Evolutionary conservation across 2,329 filamentous ascomycete genomes (phyloP), one percentile per base, ranked within the genome.

Genomic region (Apiospora pterosperma): DNA sequence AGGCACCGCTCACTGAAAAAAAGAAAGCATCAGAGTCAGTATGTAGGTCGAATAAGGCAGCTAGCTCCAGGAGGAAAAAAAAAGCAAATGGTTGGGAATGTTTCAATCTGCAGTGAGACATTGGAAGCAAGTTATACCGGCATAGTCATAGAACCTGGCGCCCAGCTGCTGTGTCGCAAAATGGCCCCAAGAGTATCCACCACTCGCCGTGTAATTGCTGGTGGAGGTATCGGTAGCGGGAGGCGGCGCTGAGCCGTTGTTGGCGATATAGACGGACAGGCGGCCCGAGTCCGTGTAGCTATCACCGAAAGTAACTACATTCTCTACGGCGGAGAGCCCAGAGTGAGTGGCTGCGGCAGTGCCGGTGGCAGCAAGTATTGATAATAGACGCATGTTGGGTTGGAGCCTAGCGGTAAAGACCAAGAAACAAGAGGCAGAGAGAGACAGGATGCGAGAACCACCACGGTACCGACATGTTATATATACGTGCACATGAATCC

Each of bases 241-340:
- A 0, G 91, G 90, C 1, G 91, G 91, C 0, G 86, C 80, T 6
- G 79, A 77, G 48, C 86, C 87, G 69, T 87, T 80, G 68, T 90
- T 79, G 38, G 71, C 76, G 64, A 79, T 77, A 72, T 93, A 90
- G 73, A 92, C 93, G 11, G 73, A 72, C 11, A 92, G 74, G 11
- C 91, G 85, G 14, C 84, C 86, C 70, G 93, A 89, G 72, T 94
- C 92, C 0, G 90, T 92, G 72, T 90, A 93, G 76, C 89, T 92
- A 75, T 93, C 90, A 14, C 91, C 90, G 72, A 93, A 93, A 0
- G 88, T 83, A 42, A 92, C 84, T 41, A 92, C 74, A 61, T 86
- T 89, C 34, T 86, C 82, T 72, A 92, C 88, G 41, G 80, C 79
- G 36, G 14, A 19, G 0, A 31, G 16, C 36, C 12, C 36, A 44